phyloP scores from a whole-genome alignment of 129 eudicot species.

The Artemisia tridentata region DNA sequence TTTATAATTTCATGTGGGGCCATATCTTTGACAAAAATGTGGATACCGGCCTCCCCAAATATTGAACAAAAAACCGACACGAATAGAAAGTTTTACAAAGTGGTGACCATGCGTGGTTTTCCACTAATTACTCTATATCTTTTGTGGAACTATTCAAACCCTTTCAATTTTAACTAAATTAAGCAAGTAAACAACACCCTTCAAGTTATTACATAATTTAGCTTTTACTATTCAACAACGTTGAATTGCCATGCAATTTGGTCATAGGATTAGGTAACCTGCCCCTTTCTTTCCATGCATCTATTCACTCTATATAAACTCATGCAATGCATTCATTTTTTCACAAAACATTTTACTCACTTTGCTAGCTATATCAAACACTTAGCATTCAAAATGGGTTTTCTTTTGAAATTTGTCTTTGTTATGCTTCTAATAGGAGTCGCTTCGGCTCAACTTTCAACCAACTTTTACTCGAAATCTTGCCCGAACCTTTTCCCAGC shows the following conservation, averaged over 20 bases:
- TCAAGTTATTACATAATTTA: neutral
- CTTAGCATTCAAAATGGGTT: conserved; percentile 33
- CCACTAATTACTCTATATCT: conserved; percentile 11
- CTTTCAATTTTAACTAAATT: neutral
- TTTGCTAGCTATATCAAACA: conserved; percentile 3
- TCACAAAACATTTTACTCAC: conserved; percentile 21
- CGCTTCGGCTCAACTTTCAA: conserved; percentile 70
- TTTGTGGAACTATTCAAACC: conserved; percentile 27
- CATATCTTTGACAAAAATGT: conserved; percentile 20
- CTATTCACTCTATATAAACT: too few relatives aligned
- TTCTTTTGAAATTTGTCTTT: conserved; percentile 30
- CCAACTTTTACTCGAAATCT: conserved; percentile 56
- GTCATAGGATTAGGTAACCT: conserved; percentile 38
- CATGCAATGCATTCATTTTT: conserved; percentile 7
- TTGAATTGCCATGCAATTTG: too few relatives aligned
- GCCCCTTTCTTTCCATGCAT: conserved; percentile 22
- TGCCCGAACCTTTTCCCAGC: conserved; percentile 59
- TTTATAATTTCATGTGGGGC: conserved; percentile 18
- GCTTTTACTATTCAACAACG: too few relatives aligned
- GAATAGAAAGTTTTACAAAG: conserved; percentile 6
- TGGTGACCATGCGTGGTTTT: conserved; percentile 30
- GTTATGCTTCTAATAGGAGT: conserved; percentile 38
- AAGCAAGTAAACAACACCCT: conserved; percentile 14
- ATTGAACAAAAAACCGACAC: conserved; percentile 7
- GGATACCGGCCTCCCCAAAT: conserved; percentile 19